Base-by-base conservation (phyloP, 306 rosid species). In the Prosopis cineraria region DNA sequence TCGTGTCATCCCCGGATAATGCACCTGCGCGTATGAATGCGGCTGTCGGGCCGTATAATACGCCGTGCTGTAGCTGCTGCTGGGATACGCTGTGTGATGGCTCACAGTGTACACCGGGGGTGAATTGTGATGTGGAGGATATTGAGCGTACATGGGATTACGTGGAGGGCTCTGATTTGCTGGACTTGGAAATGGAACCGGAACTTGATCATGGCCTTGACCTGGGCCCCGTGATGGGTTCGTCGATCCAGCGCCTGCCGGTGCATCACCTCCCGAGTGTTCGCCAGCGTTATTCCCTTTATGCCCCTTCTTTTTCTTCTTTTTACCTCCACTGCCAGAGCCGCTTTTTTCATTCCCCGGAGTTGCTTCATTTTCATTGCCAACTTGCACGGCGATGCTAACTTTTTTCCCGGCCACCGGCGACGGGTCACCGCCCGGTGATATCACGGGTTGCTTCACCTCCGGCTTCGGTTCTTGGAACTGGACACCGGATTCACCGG, bases 241-340 rank as follows among this genome's bases (percentile, higher is more conserved):
- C 30, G 82, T 60, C n/a, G 83, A 68, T 83, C 73, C 91, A 34
- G 77, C 76, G 67, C 68, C 27, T 7, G 77, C 72, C 0, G 85
- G 79, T 3, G 78, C 87, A n/a, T 70, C 88, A 34, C 34, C 36
- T 0, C 65, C 63, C 9, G 43, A 33, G 14, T 75, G 82, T 68
- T 75, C 85, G 17, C 20, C 71, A 1, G 39, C 81, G 37, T 53
- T 87, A 44, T 45, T 82, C 67, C 58, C 84, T 56, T 84, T 92
- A 7, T 78, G 65, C 43, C 75, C 88, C 74, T 90, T 94, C 79
- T 86, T 91, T 74, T 90, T 94, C 90, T 90, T 94, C 90, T 83
- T 92, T 76, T 85, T 89, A 9, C 81, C 86, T 30, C 85, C 91
- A 27, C 79, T 34, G 10, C 85, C 75, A 33, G 82, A 62, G 0